Evolutionary conservation across 305 asterid species (phyloP), one percentile per base, ranked within the genome.

Genomic region (Vinca major): DNA sequence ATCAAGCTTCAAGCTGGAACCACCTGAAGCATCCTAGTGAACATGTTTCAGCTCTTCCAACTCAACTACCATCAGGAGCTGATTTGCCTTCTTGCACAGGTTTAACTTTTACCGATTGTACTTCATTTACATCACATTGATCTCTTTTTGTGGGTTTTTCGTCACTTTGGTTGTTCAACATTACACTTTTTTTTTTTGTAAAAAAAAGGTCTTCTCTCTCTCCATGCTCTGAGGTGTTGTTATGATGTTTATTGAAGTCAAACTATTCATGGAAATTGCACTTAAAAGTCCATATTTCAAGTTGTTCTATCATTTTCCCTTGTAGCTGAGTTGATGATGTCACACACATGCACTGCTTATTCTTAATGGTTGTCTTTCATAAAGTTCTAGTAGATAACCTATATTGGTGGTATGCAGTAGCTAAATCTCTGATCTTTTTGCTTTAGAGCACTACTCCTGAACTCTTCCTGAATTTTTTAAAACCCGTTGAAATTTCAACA

Each of bases 31-130:
- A 79, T 74, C 84, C 82, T 43, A 67, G 80, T 80, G 82, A 75
- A 65, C 87, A 80, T 65, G 73, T 84, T 77, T 72, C 88, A 68
- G 80, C 95, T 43, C 82, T 93, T 83, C 97, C 99, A 57, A 74
- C 83, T 52, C 91, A 89, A 74, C 97, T 93, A 71, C 99, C 99
- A 40, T 80, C 91, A 67, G 90, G 97, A 80, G 99, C 99, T 71
- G 94, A 84, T 80, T 72, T 86, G 74, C 97, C 99, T 70, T 86
- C 99, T 69, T 91, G 89, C 74, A 86, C 97, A 85, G 96, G 99
- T 93, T 33, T 4, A 36, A 55, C 41, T 72, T 55, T 65, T 40
- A 2, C 63, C 8, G 19, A 26, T 49, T 20, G 21, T 64, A 70
- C 48, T 75, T 49, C 17, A 4, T 49, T 39, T 0, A 19, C 26